These are phyloP conservation scores for Colletotrichum cereale DNA, from an alignment of 2,329 filamentous ascomycete genomes.

Conservation along the genomic window DNA sequence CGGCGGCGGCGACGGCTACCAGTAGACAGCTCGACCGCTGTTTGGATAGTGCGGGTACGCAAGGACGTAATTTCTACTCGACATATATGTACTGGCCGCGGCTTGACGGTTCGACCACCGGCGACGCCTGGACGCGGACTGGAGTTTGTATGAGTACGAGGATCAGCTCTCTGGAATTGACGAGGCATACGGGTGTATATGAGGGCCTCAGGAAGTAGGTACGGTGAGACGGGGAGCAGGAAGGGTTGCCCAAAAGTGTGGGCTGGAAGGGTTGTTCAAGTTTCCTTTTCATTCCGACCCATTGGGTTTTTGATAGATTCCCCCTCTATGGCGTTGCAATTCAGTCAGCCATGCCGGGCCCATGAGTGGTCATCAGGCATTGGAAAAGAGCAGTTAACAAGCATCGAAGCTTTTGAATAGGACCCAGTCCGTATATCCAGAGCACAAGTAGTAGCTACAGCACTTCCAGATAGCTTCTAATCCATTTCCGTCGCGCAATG, in stretches of 20 bases:
- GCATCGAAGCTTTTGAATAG: slow-evolving; percentile 31
- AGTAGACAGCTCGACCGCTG: slow-evolving; percentile 42
- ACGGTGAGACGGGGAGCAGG: slow-evolving; percentile 37
- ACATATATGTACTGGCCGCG: slow-evolving; percentile 35
- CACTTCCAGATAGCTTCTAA: slow-evolving; percentile 36
- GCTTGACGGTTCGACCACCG: slow-evolving; percentile 41
- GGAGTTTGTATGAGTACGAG: slow-evolving; percentile 51
- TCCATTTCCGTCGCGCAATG: slow-evolving; percentile 25
- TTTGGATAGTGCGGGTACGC: neutral
- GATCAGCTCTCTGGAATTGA: slow-evolving; percentile 3
- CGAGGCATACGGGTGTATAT: slow-evolving; percentile 40
- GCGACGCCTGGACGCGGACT: slow-evolving; percentile 41
- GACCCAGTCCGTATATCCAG: slow-evolving; percentile 30
- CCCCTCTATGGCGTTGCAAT: slow-evolving; percentile 31
- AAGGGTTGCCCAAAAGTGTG: slow-evolving; percentile 33
- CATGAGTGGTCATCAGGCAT: slow-evolving; percentile 4
- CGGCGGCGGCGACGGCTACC: slow-evolving; percentile 65
- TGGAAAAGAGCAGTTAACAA: slow-evolving; percentile 36
- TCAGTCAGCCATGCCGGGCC: slow-evolving; percentile 23
- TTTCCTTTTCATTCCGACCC: slow-evolving; percentile 25
- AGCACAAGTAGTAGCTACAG: slow-evolving; percentile 32
- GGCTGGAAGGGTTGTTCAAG: slow-evolving; percentile 25
- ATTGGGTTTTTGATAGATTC: slow-evolving; percentile 38
- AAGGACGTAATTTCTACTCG: slow-evolving; percentile 1
- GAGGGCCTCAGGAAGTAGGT: slow-evolving; percentile 37